phyloP scores from a whole-genome alignment of 2,329 filamentous ascomycete genomes.

The Drechslerella dactyloides region DNA sequence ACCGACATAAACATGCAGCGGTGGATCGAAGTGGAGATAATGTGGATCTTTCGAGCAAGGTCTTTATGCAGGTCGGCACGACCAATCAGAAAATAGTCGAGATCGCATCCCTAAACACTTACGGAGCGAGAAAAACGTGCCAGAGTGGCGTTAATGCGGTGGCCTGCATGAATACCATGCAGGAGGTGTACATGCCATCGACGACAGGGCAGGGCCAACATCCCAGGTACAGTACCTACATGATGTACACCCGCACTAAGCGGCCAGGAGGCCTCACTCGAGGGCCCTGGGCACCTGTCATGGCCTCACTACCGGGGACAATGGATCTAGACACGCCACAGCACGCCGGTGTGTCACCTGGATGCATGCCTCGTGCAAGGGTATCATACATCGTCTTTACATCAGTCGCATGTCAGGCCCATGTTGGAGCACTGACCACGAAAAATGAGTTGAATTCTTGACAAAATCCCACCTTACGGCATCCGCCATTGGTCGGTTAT shows the following conservation, averaged over 20 bases:
- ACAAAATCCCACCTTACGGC: neutral
- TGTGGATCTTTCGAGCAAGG: neutral
- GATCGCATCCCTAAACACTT: conserved; percentile 6
- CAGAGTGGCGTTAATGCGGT: conserved; percentile 6
- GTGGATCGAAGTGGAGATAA: neutral
- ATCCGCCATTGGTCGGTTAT: neutral
- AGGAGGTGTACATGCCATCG: conserved; percentile 9
- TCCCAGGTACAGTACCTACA: neutral
- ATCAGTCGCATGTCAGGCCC: neutral
- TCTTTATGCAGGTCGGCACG: no score
- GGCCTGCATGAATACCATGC: conserved; percentile 1
- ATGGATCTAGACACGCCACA: neutral
- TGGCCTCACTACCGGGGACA: neutral
- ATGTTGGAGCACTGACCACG: neutral
- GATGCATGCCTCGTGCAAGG: neutral
- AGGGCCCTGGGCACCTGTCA: conserved; percentile 1
- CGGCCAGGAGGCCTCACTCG: neutral
- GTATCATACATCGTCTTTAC: neutral
- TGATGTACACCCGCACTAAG: neutral
- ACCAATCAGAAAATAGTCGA: neutral
- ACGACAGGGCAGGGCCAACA: neutral
- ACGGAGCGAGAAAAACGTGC: conserved; percentile 8
- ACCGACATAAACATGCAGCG: neutral
- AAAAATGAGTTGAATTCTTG: neutral
- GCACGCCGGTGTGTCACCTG: neutral